These are phyloP conservation scores for Dendrobium catenatum DNA, from an alignment of 106 monocot genomes.

Conservation along the genomic window DNA sequence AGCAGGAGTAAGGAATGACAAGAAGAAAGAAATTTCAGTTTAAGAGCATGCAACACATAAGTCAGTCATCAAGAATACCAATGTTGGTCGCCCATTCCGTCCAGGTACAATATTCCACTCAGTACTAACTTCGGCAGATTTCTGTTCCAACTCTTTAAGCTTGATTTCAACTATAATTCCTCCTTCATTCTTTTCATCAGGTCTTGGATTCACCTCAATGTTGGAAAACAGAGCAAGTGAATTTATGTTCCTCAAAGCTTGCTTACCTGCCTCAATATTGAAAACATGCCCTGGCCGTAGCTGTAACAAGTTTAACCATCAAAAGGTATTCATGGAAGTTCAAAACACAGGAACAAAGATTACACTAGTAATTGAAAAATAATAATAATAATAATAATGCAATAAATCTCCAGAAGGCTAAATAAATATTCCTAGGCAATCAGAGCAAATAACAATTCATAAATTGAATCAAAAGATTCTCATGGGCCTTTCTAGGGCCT, in stretches of 20 bases:
- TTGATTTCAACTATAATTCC: slow-evolving; percentile 94
- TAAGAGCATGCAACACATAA: background rate
- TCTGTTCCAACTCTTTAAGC: slow-evolving; percentile 87
- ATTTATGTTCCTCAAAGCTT: slow-evolving; percentile 87
- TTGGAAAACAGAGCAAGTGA: slow-evolving; percentile 89
- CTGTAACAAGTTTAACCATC: slow-evolving; percentile 32
- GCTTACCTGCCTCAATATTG: slow-evolving; percentile 94
- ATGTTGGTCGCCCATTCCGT: slow-evolving; percentile 71
- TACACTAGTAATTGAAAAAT: background rate
- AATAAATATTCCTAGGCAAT: background rate
- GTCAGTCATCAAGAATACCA: slow-evolving; percentile 40
- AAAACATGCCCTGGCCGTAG: slow-evolving; percentile 83
- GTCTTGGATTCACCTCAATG: slow-evolving; percentile 88
- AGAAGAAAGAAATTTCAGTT: background rate
- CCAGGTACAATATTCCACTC: slow-evolving; percentile 96
- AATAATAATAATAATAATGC: background rate
- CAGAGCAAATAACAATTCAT: background rate
- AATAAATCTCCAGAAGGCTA: background rate
- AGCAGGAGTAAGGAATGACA: background rate
- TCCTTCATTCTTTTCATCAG: slow-evolving; percentile 95
- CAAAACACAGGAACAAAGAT: background rate
- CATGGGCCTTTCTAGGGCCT: background rate
- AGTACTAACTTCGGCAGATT: slow-evolving; percentile 91
- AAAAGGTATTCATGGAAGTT: background rate
- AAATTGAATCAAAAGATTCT: background rate